These are phyloP conservation scores for Calocybe cyanea DNA, from an alignment of 768 basidiomycete species.

Conservation along the genomic window DNA sequence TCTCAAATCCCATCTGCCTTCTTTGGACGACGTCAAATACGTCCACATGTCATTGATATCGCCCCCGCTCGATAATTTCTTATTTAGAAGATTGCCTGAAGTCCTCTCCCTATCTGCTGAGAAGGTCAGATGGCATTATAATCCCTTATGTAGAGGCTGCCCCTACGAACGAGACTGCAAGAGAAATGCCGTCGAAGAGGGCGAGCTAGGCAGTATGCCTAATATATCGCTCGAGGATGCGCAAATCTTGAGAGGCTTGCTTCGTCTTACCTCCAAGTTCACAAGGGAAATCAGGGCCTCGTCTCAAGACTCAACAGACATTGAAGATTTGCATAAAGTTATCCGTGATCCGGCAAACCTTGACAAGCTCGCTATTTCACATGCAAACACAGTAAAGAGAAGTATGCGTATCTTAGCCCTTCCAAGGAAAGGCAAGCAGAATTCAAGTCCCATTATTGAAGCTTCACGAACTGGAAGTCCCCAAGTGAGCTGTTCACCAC, in stretches of 20 bases:
- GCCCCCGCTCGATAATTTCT: constrained; percentile 36
- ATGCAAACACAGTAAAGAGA: constrained; percentile 36
- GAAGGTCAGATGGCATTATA: constrained; percentile 44
- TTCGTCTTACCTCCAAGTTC: constrained; percentile 23
- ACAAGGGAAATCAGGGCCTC: not conserved
- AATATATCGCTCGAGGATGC: constrained; percentile 48
- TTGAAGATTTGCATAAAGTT: constrained; percentile 43
- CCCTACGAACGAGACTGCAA: constrained; percentile 36
- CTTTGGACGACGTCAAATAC: constrained; percentile 34
- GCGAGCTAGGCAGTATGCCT: constrained; percentile 40
- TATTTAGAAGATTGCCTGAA: constrained; percentile 41
- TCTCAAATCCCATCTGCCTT: constrained; percentile 25
- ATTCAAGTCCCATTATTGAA: constrained; percentile 35
- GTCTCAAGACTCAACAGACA: constrained; percentile 30
- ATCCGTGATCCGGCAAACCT: constrained; percentile 25
- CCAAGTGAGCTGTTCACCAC: constrained; percentile 4
- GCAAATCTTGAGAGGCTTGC: constrained; percentile 32
- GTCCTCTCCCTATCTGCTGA: constrained; percentile 30
- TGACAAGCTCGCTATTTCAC: constrained; percentile 24
- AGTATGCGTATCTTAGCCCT: constrained; percentile 36
- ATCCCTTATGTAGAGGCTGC: constrained; percentile 44
- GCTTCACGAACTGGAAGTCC: constrained; percentile 26
- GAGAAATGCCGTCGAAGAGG: constrained; percentile 28
- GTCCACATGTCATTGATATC: constrained; percentile 36
- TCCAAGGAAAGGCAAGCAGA: constrained; percentile 20